Evolutionary conservation across 176 grass and related monocot genomes (phyloP).

Genomic region (Triticum dicoccoides): DNA sequence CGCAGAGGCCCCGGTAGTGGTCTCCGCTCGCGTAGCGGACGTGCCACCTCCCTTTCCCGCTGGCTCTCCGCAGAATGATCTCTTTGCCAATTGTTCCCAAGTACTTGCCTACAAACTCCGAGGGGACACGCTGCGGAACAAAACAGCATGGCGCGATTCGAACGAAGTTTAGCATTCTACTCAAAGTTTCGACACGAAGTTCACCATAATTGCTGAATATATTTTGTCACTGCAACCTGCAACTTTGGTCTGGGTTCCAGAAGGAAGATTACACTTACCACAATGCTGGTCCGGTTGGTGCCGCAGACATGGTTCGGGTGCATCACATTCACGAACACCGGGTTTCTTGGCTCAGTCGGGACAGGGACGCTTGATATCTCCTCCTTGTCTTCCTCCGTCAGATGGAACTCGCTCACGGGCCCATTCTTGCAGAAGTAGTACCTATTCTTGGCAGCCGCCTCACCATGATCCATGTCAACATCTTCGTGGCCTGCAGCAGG

Average conservation of each 20-base stretch:
- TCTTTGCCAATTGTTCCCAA: not conserved
- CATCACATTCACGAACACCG: constrained; percentile 38
- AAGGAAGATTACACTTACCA: constrained; percentile 10
- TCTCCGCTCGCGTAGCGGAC: not conserved
- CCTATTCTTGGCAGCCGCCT: not conserved
- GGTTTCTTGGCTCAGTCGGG: constrained; percentile 3
- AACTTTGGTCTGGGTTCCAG: not conserved
- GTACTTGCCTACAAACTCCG: constrained; percentile 25
- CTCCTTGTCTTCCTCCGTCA: constrained; percentile 26
- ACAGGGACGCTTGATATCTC: constrained; percentile 24
- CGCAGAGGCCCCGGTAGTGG: not conserved
- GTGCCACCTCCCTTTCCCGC: constrained; percentile 3
- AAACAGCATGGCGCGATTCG: not conserved
- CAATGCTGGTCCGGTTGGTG: not conserved
- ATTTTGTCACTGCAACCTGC: not conserved
- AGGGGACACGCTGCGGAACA: not conserved
- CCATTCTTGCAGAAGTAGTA: constrained; percentile 51
- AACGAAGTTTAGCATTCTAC: not conserved
- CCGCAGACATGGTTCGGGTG: constrained; percentile 24
- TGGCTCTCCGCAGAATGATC: constrained; percentile 3
- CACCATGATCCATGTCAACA: not conserved
- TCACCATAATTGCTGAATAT: not conserved
- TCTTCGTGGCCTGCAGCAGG: not conserved
- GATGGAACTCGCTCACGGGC: constrained; percentile 24
- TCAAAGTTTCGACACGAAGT: too few species aligned